Evolutionary conservation across 1,284 basidiomycete genomes (phyloP).

Genomic region (Moniliella sp.): DNA sequence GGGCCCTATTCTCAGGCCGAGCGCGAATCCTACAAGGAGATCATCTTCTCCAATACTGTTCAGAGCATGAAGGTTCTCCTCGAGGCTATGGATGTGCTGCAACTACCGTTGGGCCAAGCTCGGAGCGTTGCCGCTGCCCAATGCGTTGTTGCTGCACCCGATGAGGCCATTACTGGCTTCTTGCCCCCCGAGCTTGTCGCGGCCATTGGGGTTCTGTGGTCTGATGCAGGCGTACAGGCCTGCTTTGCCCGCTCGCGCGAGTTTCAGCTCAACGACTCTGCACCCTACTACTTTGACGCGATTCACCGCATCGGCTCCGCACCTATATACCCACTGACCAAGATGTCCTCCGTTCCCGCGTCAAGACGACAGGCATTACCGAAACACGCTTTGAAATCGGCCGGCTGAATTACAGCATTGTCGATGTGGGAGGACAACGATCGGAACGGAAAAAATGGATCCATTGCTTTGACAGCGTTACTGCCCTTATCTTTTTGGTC

Average conservation of each 20-base stretch:
- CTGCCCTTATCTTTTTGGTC: constrained; percentile 77
- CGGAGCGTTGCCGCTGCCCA: no score
- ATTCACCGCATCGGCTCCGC: constrained; percentile 60
- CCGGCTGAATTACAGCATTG: constrained; percentile 64
- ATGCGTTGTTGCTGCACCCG: no score
- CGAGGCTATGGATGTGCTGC: no score
- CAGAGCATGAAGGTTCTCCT: no score
- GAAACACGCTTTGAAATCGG: constrained; percentile 79
- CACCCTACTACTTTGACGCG: constrained; percentile 80
- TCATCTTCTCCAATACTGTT: no score
- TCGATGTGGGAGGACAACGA: constrained; percentile 85
- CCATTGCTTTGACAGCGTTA: constrained; percentile 72
- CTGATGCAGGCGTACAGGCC: constrained; percentile 61
- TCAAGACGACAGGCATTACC: constrained; percentile 89
- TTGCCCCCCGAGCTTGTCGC: constrained; percentile 60
- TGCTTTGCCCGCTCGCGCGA: constrained; percentile 71
- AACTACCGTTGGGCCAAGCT: no score
- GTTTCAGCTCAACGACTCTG: constrained; percentile 88
- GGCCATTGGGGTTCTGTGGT: constrained; percentile 64
- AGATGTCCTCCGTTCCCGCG: constrained; percentile 75
- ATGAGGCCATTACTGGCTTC: no score
- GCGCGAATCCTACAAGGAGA: no score
- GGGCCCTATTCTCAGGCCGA: no score
- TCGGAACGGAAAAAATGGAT: constrained; percentile 65
- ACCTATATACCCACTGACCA: constrained; percentile 70